Evolutionary conservation across 768 basidiomycete genomes (phyloP), one percentile per base, ranked within the genome.

Genomic region (Russula virescens): DNA sequence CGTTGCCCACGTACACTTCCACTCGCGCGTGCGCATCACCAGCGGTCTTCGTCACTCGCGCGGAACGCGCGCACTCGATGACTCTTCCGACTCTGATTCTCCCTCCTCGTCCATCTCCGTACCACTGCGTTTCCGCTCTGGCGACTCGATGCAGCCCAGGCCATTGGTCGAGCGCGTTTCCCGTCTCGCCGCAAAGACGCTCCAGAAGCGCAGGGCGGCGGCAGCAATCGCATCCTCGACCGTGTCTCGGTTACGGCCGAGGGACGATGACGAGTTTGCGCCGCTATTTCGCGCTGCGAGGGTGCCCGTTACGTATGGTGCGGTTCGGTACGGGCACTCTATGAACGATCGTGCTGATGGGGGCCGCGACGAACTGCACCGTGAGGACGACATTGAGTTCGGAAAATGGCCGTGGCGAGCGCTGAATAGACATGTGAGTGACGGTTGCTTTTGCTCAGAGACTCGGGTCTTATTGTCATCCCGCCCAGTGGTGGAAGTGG

Each of bases 401-500:
- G 87, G 88, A 3, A 73, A 73, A 59, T 88, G 88, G 88, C 88
- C 89, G 0, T 72, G 74, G 68, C 80, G 89, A 69, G 69, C 88
- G 62, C 68, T 88, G n/a, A 91, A 90, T 73, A 75, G 76, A 66
- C 83, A 84, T 73, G 89, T 91, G 73, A 66, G 86, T 78, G 8
- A 42, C 46, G 8, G 35, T 42, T 16, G 38, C 57, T 54, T 34
- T 21, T 42, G 23, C 57, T 56, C 57, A 52, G 55, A 42, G 5
- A 8, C 28, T 35, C n/a, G 49, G 40, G 56, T 48, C 55, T 64
- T 21, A 54, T 34, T 34, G 28, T 45, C 42, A 14, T 21, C 42
- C 5, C 3, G 19, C 35, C 18, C 66, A 91, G 90, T 91, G 90
- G 89, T 93, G 91, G 90, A 84, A 86, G 86, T 88, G 86, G 87